A percentile compares a stretch with the other conserved stretches of the same genome.
These are phyloP conservation scores for Suhomyces chickasaworum DNA, from an alignment of 1,139 yeast species.

Conservation along the genomic window DNA sequence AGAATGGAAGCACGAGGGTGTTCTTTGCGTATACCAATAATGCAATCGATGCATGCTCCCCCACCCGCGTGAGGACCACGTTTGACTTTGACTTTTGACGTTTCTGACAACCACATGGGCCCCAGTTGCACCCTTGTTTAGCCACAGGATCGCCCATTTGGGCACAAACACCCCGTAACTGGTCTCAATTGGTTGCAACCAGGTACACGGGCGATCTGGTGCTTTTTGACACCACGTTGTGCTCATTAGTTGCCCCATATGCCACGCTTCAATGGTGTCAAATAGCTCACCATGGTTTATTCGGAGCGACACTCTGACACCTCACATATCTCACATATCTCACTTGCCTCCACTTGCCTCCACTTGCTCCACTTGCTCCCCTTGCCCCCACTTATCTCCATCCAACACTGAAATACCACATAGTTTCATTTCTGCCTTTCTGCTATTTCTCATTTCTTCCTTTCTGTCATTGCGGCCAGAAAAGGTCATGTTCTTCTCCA, in stretches of 20 bases:
- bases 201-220: neutral
- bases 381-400: too few species aligned
- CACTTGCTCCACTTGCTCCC: too few species aligned
- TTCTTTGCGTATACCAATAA: neutral
- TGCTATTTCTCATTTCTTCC: neutral
- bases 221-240: neutral
- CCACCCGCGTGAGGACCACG: neutral
- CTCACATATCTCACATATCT: too few species aligned
- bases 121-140: neutral
- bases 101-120: neutral
- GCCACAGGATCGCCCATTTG: neutral
- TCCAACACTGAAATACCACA: too few species aligned
- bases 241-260: neutral
- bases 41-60: neutral
- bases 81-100: too few species aligned
- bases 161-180: neutral
- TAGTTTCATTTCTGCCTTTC: neutral
- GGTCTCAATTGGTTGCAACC: neutral
- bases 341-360: too few species aligned
- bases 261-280: neutral
- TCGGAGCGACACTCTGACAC: too few species aligned
- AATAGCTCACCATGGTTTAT: too few species aligned
- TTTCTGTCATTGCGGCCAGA: too few species aligned
- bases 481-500: neutral
- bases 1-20: neutral